These are phyloP conservation scores for Trametes gibbosa DNA, from an alignment of 768 basidiomycete genomes.

Conservation along the genomic window DNA sequence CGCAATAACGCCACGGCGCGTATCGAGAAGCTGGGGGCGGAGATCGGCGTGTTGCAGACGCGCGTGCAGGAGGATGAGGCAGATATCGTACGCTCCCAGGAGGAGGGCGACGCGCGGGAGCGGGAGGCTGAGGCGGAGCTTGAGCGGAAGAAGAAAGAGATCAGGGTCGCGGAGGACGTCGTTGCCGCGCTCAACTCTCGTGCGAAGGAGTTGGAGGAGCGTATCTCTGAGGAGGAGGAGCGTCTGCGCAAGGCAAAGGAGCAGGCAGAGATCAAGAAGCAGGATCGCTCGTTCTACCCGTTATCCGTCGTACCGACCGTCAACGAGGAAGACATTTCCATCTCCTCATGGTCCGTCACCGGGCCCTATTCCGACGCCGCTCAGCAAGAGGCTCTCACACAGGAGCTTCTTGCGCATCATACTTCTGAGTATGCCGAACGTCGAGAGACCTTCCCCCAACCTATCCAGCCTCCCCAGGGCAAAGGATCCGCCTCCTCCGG, in stretches of 20 bases:
- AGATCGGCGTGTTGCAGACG: slow-evolving; percentile 55
- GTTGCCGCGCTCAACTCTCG: slow-evolving; percentile 59
- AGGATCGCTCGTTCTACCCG: slow-evolving; percentile 38
- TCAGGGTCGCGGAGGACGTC: slow-evolving; percentile 64
- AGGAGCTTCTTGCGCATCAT: slow-evolving; percentile 19
- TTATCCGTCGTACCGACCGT: slow-evolving; percentile 26
- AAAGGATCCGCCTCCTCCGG: slow-evolving; percentile 18
- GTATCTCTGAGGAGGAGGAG: slow-evolving; percentile 60
- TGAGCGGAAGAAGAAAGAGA: slow-evolving; percentile 50
- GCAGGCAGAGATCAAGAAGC: slow-evolving; percentile 49
- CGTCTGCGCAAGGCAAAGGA: slow-evolving; percentile 57
- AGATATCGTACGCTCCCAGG: slow-evolving; percentile 34
- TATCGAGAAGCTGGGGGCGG: slow-evolving; percentile 57
- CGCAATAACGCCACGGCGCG: slow-evolving; percentile 61
- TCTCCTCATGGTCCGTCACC: slow-evolving; percentile 18
- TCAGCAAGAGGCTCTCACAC: slow-evolving; percentile 9
- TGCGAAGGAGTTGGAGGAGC: slow-evolving; percentile 73
- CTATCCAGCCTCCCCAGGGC: slow-evolving; percentile 10
- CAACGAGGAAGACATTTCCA: slow-evolving; percentile 22
- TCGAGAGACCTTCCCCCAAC: slow-evolving; percentile 22
- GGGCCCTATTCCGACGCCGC: slow-evolving; percentile 4
- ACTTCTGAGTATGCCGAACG: slow-evolving; percentile 16
- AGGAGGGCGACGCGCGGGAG: slow-evolving; percentile 22
- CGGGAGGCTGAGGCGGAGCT: slow-evolving; percentile 39
- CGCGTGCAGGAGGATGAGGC: slow-evolving; percentile 55